phyloP scores from a whole-genome alignment of 345 rosid genomes.

The Syzygium aqueum region DNA sequence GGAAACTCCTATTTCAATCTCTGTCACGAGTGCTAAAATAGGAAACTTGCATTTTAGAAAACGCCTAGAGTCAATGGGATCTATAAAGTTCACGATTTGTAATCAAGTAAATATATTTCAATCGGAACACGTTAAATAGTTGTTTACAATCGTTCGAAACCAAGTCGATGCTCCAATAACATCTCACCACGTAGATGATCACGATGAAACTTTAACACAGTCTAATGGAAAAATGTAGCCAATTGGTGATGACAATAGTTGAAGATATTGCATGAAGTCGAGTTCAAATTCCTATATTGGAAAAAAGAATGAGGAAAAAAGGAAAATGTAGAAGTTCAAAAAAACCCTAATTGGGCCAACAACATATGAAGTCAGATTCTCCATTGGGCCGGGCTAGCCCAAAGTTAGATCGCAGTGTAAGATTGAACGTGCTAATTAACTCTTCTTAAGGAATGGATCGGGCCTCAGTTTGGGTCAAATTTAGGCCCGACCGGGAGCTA shows the following conservation, averaged over 20 bases:
- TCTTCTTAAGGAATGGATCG: not conserved
- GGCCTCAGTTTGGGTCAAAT: not conserved
- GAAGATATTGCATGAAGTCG: not conserved
- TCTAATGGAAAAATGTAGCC: not conserved
- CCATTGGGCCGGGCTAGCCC: not conserved
- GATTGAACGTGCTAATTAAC: not conserved
- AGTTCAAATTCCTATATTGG: not conserved
- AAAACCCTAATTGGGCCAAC: not conserved
- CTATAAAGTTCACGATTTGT: not conserved
- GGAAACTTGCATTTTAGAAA: not conserved
- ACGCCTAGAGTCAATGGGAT: not conserved
- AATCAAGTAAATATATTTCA: not conserved
- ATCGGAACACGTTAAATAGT: not conserved
- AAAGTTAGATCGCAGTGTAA: not conserved
- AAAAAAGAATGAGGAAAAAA: not conserved
- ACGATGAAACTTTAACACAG: not conserved
- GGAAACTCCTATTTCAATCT: not conserved
- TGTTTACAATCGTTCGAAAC: not conserved
- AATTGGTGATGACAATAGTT: not conserved
- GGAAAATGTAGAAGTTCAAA: not conserved
- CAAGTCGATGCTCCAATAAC: not conserved
- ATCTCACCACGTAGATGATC: not conserved
- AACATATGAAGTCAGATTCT: not conserved
- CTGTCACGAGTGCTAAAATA: not conserved
- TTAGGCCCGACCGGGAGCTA: not conserved